phyloP scores from a whole-genome alignment of 805 yeast genomes.

The Yarrowia sp. region DNA sequence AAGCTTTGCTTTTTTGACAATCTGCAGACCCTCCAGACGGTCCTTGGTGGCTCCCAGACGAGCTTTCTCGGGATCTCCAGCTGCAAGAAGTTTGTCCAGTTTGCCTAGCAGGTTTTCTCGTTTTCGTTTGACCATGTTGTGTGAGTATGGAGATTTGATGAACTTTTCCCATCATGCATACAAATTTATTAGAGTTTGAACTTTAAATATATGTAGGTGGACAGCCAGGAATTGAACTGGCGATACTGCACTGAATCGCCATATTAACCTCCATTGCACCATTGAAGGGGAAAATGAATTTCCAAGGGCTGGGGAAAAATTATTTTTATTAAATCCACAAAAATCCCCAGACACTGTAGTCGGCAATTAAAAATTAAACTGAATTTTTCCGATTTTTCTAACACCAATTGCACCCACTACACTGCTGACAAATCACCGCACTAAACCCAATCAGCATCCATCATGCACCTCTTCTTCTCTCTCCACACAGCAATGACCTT shows the following conservation, averaged over 20 bases:
- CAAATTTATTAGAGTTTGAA: constrained; percentile 15
- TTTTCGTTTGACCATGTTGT: constrained; percentile 14
- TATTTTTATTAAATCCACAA: too few relatives aligned
- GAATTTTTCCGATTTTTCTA: background rate
- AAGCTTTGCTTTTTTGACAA: constrained; percentile 17
- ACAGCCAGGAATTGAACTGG: background rate
- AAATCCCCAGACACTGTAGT: too few relatives aligned
- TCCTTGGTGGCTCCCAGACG: background rate
- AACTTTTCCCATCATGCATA: background rate
- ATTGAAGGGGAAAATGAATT: background rate
- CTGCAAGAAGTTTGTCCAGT: constrained; percentile 12
- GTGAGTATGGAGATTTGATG: background rate
- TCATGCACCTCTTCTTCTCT: background rate
- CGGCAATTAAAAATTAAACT: too few relatives aligned
- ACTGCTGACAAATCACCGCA: background rate
- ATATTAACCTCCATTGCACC: constrained; percentile 15
- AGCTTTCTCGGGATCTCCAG: constrained; percentile 21
- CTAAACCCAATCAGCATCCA: too few relatives aligned
- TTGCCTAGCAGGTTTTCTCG: constrained; percentile 9
- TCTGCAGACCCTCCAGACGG: constrained; percentile 10
- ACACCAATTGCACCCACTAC: too few relatives aligned
- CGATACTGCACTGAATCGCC: background rate
- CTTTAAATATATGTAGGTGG: too few relatives aligned
- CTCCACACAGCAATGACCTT: background rate
- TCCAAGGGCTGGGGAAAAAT: background rate